Conservation (phyloP, 768 basidiomycete genomes). For the Tricholoma matsutake region DNA sequence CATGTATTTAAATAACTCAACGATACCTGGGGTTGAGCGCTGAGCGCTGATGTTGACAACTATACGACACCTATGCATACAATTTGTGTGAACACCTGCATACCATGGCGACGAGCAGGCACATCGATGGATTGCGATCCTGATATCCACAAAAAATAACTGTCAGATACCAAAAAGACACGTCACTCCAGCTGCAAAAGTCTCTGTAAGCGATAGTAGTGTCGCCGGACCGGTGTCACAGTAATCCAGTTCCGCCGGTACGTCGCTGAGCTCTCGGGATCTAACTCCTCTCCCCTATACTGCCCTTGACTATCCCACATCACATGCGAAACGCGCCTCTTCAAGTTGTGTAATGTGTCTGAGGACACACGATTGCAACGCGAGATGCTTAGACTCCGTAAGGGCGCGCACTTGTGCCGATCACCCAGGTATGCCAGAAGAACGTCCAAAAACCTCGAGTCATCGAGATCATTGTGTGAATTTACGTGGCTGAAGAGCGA, state of each 20-base stretch:
- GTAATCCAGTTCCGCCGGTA: constrained; percentile 26
- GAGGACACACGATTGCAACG: constrained; percentile 28
- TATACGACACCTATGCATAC: background rate
- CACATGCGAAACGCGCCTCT: constrained; percentile 29
- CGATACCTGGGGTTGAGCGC: background rate
- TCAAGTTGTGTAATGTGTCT: constrained; percentile 23
- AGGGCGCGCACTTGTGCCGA: constrained; percentile 23
- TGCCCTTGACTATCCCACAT: constrained; percentile 30
- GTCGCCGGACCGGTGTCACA: constrained; percentile 17
- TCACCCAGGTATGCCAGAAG: constrained; percentile 29
- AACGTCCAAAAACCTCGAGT: constrained; percentile 41
- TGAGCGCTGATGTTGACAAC: background rate
- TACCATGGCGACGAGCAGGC: background rate
- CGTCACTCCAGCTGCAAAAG: constrained; percentile 25
- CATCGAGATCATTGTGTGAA: constrained; percentile 35
- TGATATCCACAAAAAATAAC: background rate
- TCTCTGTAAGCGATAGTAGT: constrained; percentile 34
- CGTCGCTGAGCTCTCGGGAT: constrained; percentile 20
- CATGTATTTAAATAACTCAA: background rate
- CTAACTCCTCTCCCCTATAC: constrained; percentile 24
- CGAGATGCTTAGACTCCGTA: constrained; percentile 36
- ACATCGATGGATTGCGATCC: constrained; percentile 1
- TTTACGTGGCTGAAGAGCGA: constrained; percentile 27
- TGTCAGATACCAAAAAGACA: background rate
- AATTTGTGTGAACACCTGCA: background rate